These are phyloP conservation scores for Claviceps cyperi DNA, from an alignment of 2,329 filamentous ascomycete species.

Conservation along the genomic window DNA sequence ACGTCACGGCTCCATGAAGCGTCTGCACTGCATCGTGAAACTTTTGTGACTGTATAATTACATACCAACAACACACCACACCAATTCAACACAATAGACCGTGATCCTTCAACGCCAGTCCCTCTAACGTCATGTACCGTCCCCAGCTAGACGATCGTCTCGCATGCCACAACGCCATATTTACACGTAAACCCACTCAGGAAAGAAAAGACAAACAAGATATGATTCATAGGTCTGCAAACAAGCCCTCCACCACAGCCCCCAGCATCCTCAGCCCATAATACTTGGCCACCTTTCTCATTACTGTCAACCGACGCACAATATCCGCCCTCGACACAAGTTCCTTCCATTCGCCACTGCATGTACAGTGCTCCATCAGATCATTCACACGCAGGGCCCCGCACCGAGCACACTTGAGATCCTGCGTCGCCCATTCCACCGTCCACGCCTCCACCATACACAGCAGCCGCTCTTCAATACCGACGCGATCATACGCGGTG, in stretches of 20 bases:
- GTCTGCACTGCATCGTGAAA: no score
- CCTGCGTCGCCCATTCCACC: slow-evolving; percentile 75
- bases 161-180: no score
- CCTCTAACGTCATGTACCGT: no score
- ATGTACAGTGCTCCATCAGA: slow-evolving; percentile 93
- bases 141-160: no score
- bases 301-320: slow-evolving; percentile 50
- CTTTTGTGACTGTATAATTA: no score
- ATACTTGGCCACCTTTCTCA: slow-evolving; percentile 59
- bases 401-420: slow-evolving; percentile 64
- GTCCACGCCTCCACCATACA: slow-evolving; percentile 59
- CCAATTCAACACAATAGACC: no score
- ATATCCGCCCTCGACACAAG: slow-evolving; percentile 55
- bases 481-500: slow-evolving; percentile 60
- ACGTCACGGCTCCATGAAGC: no score
- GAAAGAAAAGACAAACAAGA: no score
- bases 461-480: slow-evolving; percentile 72
- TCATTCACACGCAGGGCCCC: slow-evolving; percentile 72
- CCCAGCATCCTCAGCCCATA: slow-evolving; percentile 74
- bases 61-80: no score
- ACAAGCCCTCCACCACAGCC: slow-evolving; percentile 54
- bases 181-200: no score
- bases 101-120: no score
- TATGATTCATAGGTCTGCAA: slow-evolving; percentile 26
- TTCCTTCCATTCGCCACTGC: slow-evolving; percentile 71